Evolutionary conservation across 83 land plant species (phyloP), one percentile per base, ranked within the genome.

Genomic region (Larix sibirica): DNA sequence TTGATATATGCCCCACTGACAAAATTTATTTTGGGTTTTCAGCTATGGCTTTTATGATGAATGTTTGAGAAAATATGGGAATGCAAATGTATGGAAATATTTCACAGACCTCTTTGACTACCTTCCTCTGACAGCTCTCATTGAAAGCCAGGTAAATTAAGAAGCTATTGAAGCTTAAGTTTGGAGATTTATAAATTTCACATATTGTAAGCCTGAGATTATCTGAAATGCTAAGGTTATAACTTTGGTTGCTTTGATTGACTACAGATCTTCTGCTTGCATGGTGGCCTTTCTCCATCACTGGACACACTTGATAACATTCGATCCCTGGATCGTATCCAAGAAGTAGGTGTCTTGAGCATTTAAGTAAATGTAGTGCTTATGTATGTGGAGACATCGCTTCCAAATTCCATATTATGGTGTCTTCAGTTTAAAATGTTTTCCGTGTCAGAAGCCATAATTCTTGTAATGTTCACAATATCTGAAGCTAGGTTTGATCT

Each of bases 231-330:
- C 62, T n/a, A 59, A 61, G 62, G 62, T 10, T 21, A 20, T 26
- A 21, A 21, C 17, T 67, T 21, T 78, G 9, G 26, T 62, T 62
- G 12, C 26, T 6, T 83, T 58, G 81, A 83, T 14, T 78, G 38
- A 36, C 17, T 62, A 38, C 58, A 73, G 96, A 84, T 97, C 26
- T 97, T 97, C 77, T 97, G 99, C 87, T 87, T 97, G 84, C 99
- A 97, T 90, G 99, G 99, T 71, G 99, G 99, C 28, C 90, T 97
- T 26, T 97, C 99, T 28, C 99, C 99, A 83, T 97, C 99, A 47
- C 77, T 97, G 83, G 99, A 97, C 76, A 97, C 99, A 14, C 83
- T 97, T 47, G 99, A 97, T 81, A 91, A 97, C 68, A 95, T 97
- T 16, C 92, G 99, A 73, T 89, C 90, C 38, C 79, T 97, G 86